phyloP scores from a whole-genome alignment of 345 rosid species.

The Trapa bicornis region DNA sequence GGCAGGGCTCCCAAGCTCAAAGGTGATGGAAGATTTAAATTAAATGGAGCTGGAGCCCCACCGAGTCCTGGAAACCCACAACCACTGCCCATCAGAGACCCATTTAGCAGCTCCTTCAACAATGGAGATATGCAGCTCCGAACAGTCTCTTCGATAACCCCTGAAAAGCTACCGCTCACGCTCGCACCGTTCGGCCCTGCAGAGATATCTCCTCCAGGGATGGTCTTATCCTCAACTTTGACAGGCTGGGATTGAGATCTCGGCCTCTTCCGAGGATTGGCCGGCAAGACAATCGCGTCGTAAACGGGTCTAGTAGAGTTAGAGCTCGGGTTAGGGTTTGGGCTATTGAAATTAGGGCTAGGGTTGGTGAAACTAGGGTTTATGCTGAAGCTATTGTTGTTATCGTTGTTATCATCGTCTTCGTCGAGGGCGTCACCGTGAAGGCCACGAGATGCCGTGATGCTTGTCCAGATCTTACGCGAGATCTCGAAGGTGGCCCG shows the following conservation, averaged over 20 bases:
- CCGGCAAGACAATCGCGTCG: conserved; percentile 2
- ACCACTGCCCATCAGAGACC: conserved; percentile 12
- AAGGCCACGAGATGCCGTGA: conserved; percentile 22
- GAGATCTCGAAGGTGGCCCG: conserved; percentile 94
- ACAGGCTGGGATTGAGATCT: conserved; percentile 11
- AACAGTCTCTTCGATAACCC: conserved; percentile 66
- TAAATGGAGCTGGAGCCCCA: conserved; percentile 19
- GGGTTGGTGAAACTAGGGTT: conserved; percentile 8
- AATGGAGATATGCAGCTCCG: conserved; percentile 62
- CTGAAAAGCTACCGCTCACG: conserved; percentile 13
- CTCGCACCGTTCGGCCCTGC: conserved; percentile 3
- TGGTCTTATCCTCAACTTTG: conserved; percentile 40
- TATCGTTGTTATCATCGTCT: conserved; percentile 42
- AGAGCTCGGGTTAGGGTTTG: conserved; percentile 10
- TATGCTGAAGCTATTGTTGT: conserved; percentile 15
- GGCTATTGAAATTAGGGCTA: conserved; percentile 11
- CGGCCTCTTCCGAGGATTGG: conserved; percentile 3
- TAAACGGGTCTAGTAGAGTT: conserved; percentile 5
- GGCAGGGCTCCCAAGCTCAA: conserved; percentile 27
- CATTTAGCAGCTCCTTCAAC: conserved; percentile 48
- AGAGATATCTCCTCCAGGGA: conserved; percentile 15
- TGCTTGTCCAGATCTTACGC: conserved; percentile 73
- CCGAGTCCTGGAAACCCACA: conserved; percentile 20
- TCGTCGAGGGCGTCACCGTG: conserved; percentile 59
- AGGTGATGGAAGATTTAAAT: conserved; percentile 15